phyloP scores from a whole-genome alignment of 257 asterid species.

The Plantago ovata region DNA sequence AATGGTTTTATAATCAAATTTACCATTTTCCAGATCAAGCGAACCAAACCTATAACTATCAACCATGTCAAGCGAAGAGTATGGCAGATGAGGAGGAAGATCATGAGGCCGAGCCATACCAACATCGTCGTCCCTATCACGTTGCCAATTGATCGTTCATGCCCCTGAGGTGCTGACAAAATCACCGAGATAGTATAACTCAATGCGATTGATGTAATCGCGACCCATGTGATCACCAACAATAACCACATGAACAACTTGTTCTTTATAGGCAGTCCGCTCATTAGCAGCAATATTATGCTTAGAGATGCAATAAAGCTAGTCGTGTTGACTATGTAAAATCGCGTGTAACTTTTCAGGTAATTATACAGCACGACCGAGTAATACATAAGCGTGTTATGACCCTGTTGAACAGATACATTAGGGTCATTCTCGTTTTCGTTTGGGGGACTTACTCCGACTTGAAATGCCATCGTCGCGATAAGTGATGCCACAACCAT shows the following conservation, averaged over 20 bases:
- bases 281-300: conserved; percentile 31
- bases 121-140: conserved; percentile 23
- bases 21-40: not conserved
- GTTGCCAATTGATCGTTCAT: not conserved
- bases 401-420: not conserved
- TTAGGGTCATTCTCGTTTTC: conserved; percentile 21
- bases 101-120: conserved; percentile 28
- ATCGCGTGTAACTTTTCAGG: not conserved
- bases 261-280: conserved; percentile 28
- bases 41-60: not conserved
- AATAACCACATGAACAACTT: conserved; percentile 25
- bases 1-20: not conserved
- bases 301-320: conserved; percentile 39
- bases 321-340: conserved; percentile 24
- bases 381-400: not conserved
- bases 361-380: not conserved
- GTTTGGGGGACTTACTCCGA: conserved; percentile 28
- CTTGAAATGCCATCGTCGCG: conserved; percentile 46
- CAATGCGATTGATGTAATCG: conserved; percentile 24
- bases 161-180: not conserved
- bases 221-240: conserved; percentile 27
- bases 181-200: conserved; percentile 21
- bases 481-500: conserved; percentile 45
- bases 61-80: conserved; percentile 20
- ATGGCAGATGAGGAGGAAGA: conserved; percentile 26